phyloP scores from a whole-genome alignment of 306 rosid species.

The Rosa rugosa region DNA sequence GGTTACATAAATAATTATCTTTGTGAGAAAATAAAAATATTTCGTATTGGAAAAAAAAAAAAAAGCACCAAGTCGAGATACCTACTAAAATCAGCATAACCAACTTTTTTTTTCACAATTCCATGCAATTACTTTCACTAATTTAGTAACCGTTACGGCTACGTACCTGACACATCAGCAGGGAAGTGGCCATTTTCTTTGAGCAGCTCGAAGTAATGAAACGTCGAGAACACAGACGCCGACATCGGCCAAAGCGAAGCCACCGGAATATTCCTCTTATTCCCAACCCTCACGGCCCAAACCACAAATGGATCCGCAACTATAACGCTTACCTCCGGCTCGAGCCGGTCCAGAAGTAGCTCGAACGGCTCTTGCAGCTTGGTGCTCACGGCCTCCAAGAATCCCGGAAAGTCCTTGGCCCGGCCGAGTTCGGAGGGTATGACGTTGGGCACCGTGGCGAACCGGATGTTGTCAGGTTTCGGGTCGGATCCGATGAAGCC shows the following conservation, averaged over 20 bases:
- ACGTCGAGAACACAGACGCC: slow-evolving; percentile 22
- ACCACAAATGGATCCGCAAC: slow-evolving; percentile 18
- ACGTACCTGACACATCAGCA: slow-evolving; percentile 26
- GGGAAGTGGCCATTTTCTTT: slow-evolving; percentile 34
- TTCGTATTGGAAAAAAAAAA: too few relatives aligned
- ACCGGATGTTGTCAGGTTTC: slow-evolving; percentile 18
- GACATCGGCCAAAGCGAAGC: slow-evolving; percentile 46
- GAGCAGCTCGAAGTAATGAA: slow-evolving; percentile 24
- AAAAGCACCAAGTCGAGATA: too few relatives aligned
- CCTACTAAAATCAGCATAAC: too few relatives aligned
- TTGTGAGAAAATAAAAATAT: too few relatives aligned
- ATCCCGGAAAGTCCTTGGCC: slow-evolving; percentile 13
- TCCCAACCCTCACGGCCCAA: slow-evolving; percentile 36
- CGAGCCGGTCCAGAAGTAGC: slow-evolving; percentile 25
- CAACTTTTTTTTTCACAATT: too few relatives aligned
- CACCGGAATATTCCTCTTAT: slow-evolving; percentile 35
- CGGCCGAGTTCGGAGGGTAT: slow-evolving; percentile 40
- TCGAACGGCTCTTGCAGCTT: slow-evolving; percentile 42
- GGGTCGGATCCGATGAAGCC: slow-evolving; percentile 33
- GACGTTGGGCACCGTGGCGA: slow-evolving; percentile 35
- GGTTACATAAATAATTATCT: too few relatives aligned
- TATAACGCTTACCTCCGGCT: slow-evolving; percentile 17
- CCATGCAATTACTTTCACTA: background rate
- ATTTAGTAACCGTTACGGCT: too few relatives aligned
- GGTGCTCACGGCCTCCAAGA: slow-evolving; percentile 25